Percentiles rank a stretch among this genome's conserved stretches.
Conservation (phyloP, 2,329 filamentous ascomycete genomes). For the Aureobasidium pullulans region DNA sequence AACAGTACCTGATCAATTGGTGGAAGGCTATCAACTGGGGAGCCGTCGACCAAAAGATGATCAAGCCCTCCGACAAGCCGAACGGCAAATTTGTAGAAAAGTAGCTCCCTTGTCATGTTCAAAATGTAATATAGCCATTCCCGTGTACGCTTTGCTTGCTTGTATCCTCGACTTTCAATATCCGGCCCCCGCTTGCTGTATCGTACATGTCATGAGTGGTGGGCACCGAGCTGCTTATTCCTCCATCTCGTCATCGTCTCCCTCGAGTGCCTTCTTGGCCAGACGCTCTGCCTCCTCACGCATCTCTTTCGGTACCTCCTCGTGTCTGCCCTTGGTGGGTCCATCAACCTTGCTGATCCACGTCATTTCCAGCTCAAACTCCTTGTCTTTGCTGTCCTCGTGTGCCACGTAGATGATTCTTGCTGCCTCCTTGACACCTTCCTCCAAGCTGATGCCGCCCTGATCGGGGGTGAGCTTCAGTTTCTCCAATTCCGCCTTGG, state of each 20-base stretch:
- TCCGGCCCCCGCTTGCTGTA: neutral
- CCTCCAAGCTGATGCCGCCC: conserved; percentile 67
- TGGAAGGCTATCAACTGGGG: conserved; percentile 87
- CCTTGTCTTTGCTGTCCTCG: conserved; percentile 99
- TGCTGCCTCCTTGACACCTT: conserved; percentile 93
- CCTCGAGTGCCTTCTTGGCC: conserved; percentile 83
- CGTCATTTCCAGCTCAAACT: conserved; percentile 98
- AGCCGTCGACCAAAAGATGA: conserved; percentile 42
- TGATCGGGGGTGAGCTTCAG: conserved; percentile 62
- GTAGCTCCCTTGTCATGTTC: neutral
- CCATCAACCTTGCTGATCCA: conserved; percentile 85
- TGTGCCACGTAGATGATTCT: conserved; percentile 96
- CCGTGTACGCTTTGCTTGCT: conserved; percentile 2
- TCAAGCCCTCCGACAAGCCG: too few species aligned
- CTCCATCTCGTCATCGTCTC: conserved; percentile 86
- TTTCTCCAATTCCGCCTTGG: conserved; percentile 98
- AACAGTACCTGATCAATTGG: conserved; percentile 68
- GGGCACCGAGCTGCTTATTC: conserved; percentile 47
- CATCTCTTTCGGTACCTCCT: conserved; percentile 87
- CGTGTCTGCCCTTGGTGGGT: conserved; percentile 84
- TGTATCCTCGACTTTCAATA: neutral
- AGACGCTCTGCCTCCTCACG: conserved; percentile 86
- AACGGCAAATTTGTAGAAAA: neutral
- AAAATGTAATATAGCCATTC: conserved; percentile 12
- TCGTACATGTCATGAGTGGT: conserved; percentile 15